Percentiles rank a stretch among this genome's conserved stretches.
Evolutionary conservation across 371 early-diverging fungal genomes (phyloP).

Genomic region (Lichtheimia corymbifera): DNA sequence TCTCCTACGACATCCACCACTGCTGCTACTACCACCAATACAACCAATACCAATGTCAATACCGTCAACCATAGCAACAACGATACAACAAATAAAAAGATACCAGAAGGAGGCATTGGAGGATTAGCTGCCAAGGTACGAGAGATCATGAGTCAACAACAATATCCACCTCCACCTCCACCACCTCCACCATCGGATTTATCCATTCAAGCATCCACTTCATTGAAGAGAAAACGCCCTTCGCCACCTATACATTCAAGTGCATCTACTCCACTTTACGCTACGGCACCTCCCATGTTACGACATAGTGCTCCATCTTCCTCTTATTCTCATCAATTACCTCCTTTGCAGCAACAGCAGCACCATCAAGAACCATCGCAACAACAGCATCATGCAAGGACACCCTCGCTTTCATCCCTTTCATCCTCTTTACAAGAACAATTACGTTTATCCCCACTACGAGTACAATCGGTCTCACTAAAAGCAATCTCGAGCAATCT

Average conservation of each 20-base stretch:
- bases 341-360: constrained; percentile 6
- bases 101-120: not conserved
- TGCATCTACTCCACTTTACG: constrained; percentile 31
- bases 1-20: not conserved
- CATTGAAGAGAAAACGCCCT: constrained; percentile 32
- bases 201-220: constrained; percentile 22
- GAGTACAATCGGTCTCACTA: constrained; percentile 46
- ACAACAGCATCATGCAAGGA: not conserved
- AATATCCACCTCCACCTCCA: constrained; percentile 4
- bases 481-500: constrained; percentile 17
- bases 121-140: constrained; percentile 1
- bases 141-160: constrained; percentile 2
- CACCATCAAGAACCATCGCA: not conserved
- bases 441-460: not conserved
- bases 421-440: constrained; percentile 2
- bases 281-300: constrained; percentile 12
- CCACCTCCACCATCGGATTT: not conserved
- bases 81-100: not conserved
- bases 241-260: constrained; percentile 22
- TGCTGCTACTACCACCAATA: constrained; percentile 29
- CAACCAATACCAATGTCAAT: constrained; percentile 14
- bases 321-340: constrained; percentile 13
- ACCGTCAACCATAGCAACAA: constrained; percentile 4
- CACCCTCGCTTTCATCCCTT: not conserved
- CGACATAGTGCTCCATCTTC: constrained; percentile 14